Base-by-base conservation (phyloP, 1,284 basidiomycete species). In the Athelia psychrophila region DNA sequence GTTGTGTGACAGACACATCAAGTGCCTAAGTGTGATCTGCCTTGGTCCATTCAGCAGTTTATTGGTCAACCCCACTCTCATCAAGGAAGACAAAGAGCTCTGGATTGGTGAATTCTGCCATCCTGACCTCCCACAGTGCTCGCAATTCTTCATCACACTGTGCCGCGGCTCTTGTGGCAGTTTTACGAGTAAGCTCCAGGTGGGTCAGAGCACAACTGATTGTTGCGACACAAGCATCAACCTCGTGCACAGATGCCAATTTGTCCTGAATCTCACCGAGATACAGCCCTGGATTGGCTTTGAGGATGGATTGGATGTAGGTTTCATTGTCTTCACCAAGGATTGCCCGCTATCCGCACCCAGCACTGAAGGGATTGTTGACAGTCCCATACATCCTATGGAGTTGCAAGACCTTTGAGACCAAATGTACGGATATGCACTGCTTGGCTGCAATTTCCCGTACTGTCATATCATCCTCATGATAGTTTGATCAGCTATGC, bases 191-290 rank as follows among this genome's bases (percentile, higher is more conserved):
- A n/a, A 35, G 10, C 33, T 10, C 33, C 12, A 35, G 33, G 33
- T n/a, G 33, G n/a, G 10, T 35, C 54, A 58, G 51, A 18, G 35
- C 50, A 18, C 53, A 44, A 18, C 25, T 36, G 18, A 60, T 22
- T 20, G 53, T 51, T 3, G 58, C 27, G 20, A 55, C 46, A 10
- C 53, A 60, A 25, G 52, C 45, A 42, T 54, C 22, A 18, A 58
- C 38, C 23, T 54, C 44, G 13, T 46, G 22, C 16, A 40, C 13
- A 16, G 19, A 19, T 16, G 27, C 23, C 8, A 60, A 47, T 19
- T 25, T 24, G 18, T 51, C 44, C 50, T 57, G 53, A 20, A 58
- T 49, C 48, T 58, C 57, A 36, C 57, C 55, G 16, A 58, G 55
- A 35, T 53, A 60, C 13, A 55, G 19, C n/a, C 50, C 40, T 46